phyloP scores from a whole-genome alignment of 495 filamentous ascomycete species.

The Hyaloscypha finlandica region DNA sequence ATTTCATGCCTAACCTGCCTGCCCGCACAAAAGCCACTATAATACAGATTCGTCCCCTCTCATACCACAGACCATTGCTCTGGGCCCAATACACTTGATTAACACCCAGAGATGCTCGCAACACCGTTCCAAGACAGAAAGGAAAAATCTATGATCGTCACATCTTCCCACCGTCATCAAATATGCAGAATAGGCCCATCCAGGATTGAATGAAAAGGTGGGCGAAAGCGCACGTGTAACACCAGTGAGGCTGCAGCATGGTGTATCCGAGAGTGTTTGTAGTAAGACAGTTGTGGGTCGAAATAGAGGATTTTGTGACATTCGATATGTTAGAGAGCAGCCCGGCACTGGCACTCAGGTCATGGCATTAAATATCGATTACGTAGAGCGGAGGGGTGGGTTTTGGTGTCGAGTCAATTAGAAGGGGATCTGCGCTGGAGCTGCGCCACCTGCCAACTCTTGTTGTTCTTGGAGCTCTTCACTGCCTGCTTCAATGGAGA shows the following conservation, averaged over 20 bases:
- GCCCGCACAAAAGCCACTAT: conserved; percentile 29
- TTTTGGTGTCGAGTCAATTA: conserved; percentile 37
- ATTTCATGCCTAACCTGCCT: conserved; percentile 26
- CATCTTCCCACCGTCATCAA: conserved; percentile 30
- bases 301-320: conserved; percentile 25
- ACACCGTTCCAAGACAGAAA: conserved; percentile 18
- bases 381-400: conserved; percentile 31
- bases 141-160: conserved; percentile 35
- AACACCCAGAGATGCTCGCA: conserved; percentile 29
- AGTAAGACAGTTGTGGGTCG: conserved; percentile 31
- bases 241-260: conserved; percentile 15
- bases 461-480: conserved; percentile 94
- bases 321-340: conserved; percentile 23
- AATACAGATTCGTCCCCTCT: conserved; percentile 23
- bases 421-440: conserved; percentile 57
- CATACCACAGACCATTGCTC: conserved; percentile 17
- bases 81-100: conserved; percentile 21
- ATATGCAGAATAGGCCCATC: conserved; percentile 28
- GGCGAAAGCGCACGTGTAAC: conserved; percentile 18
- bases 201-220: conserved; percentile 1
- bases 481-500: conserved; percentile 86
- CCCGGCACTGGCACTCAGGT: conserved; percentile 16
- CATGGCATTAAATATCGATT: conserved; percentile 32
- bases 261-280: conserved; percentile 25
- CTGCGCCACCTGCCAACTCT: conserved; percentile 54